A percentile compares a stretch with the other conserved stretches of the same genome.
Conservation (phyloP, 2,329 filamentous ascomycete species). For the Cercospora sesami region DNA sequence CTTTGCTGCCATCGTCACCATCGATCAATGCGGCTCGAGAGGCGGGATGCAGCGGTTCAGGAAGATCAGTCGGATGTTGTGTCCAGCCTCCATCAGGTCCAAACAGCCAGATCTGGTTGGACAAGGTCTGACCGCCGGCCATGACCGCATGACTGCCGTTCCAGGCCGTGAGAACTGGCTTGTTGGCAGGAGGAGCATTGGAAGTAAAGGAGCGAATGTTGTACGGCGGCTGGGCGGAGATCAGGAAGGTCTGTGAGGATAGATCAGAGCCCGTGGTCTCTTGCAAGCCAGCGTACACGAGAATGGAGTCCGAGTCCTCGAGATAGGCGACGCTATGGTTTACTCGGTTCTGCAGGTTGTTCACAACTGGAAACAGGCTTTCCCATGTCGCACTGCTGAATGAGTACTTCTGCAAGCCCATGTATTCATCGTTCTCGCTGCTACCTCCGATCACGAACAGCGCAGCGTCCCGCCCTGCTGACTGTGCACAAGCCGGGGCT, state of each 20-base stretch:
- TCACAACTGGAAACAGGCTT: conserved; percentile 50
- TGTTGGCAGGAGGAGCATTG: conserved; percentile 61
- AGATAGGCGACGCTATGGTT: conserved; percentile 78
- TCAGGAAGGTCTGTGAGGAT: conserved; percentile 74
- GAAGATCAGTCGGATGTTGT: conserved; percentile 64
- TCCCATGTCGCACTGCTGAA: conserved; percentile 61
- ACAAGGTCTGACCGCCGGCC: conserved; percentile 69
- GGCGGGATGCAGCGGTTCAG: conserved; percentile 42
- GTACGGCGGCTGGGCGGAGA: conserved; percentile 67
- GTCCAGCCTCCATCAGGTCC: conserved; percentile 64
- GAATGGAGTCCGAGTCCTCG: conserved; percentile 65
- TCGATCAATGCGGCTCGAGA: conserved; percentile 60
- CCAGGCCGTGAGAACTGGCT: conserved; percentile 75
- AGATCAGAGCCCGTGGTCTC: conserved; percentile 55
- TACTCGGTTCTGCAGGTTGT: conserved; percentile 66
- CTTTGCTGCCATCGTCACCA: conserved; percentile 74
- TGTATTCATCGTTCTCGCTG: conserved; percentile 60
- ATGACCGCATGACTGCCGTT: conserved; percentile 69
- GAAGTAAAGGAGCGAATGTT: conserved; percentile 60
- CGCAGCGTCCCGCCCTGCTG: conserved; percentile 61
- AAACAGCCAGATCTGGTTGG: conserved; percentile 72
- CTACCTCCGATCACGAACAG: conserved; percentile 80
- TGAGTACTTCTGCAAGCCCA: conserved; percentile 71
- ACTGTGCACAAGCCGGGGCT: conserved; percentile 75
- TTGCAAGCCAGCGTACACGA: conserved; percentile 77